Evolutionary conservation across 75 land plant genomes (phyloP), one percentile per base, ranked within the genome.

Genomic region (Gnetum montanum): DNA sequence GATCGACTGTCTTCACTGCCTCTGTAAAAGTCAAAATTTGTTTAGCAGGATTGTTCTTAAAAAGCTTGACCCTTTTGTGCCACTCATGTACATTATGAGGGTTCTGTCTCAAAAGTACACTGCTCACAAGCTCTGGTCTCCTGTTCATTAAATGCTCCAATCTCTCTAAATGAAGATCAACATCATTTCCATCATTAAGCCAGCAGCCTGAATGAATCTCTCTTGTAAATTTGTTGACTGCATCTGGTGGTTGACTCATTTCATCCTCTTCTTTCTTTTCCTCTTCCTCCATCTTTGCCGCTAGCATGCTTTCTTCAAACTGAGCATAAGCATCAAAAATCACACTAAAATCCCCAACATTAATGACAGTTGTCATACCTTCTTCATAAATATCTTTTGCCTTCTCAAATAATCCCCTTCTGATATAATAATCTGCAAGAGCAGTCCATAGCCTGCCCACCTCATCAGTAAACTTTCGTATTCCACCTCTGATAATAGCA

Each of bases 21-120:
- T 92, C 90, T 1, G 93, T 86, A 54, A 68, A 92, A 7, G 98
- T 92, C 52, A 80, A 49, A 4, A 84, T 78, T 60, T 92, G 98
- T 30, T 62, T 70, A 0, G 84, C 62, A 0, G 98, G 86, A 59
- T 88, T 78, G 4, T 74, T 81, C 54, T 79, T 81, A 54, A 92
- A 92, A 0, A 92, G 49, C 65, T 84, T 88, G 36, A 74, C 86
- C 30, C 98, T 71, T 61, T 83, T 63, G 41, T 91, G 97, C 97
- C 97, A 91, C 66, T 91, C 93, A 58, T 91, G 93, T 36, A 91
- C 97, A 75, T 91, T 86, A 51, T 91, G 97, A 4, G 97, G 97
- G 61, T 91, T 91, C 59, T 91, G 97, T 16, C 97, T 43, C 16
- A 91, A 48, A 2, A 86, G 82, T 16, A 91, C 97, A 66, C 97